Base-by-base conservation (phyloP, 148 eudicot genomes). In the Fagopyrum tataricum region DNA sequence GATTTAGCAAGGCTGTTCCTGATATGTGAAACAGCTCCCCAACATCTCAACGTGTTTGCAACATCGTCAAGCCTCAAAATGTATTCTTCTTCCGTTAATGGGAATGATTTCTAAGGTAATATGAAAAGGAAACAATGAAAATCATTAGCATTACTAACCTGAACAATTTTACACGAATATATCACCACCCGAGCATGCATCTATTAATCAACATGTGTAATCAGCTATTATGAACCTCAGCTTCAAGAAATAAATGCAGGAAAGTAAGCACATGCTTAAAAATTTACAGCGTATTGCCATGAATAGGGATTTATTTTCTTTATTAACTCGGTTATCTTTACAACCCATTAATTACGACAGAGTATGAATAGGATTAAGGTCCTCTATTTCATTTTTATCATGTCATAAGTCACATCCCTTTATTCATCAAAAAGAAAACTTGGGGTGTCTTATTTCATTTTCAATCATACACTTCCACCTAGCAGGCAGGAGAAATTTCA, bases 11-110 rank as follows among this genome's bases (percentile, higher is more conserved):
- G 88, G 82, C 91, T 91, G 86, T 73, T 84, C 55, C 98, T 85
- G 73, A 94, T 82, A 85, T 94, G 98, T 55, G 98, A 91, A 71
- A 91, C 98, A 66, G 97, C 98, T 74, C 98, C 98, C 98, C 98
- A 94, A 74, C 97, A 94, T 80, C 82, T 94, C 81, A 94, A 83
- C n/a, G 80, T 82, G 82, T 91, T 94, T 70, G 98, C 98, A 72
- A 94, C 98, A 74, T 91, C 97, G 78, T 94, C 98, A 61, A 94
- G 97, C 85, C 98, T 86, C 84, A 87, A 68, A 73, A 94, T 78
- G 83, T 94, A 94, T 79, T 94, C 98, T 78, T 91, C 98, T 79
- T 94, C 98, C 0, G 89, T 94, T 76, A 94, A 76, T 2, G 98
- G 98, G 75, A 94, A 91, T 24, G 96, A 94, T 85, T 89, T 89